Evolutionary conservation across 2,329 filamentous ascomycete genomes (phyloP).

Genomic region (Diaporthe citriasiana): DNA sequence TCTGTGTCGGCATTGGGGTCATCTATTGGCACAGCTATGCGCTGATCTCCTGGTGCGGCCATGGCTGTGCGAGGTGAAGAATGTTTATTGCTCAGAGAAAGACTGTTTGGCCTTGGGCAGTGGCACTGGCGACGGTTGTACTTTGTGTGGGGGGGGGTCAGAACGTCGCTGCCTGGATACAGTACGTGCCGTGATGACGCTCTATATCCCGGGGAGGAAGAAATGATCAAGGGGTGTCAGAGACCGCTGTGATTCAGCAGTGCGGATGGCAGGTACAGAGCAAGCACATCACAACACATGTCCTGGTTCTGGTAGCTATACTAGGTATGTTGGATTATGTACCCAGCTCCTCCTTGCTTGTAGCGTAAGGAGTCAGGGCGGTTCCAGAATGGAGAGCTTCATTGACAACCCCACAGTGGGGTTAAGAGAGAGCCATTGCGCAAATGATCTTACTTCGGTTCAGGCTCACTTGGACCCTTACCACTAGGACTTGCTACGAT

Average conservation of each 20-base stretch:
- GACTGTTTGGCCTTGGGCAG: constrained; percentile 2
- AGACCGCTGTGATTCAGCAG: not conserved
- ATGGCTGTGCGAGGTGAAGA: constrained; percentile 55
- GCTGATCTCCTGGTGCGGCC: constrained; percentile 74
- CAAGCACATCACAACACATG: not conserved
- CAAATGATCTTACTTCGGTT: constrained; percentile 29
- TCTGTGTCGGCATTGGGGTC: constrained; percentile 98
- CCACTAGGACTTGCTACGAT: too few species aligned
- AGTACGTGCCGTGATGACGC: not conserved
- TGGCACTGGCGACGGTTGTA: not conserved
- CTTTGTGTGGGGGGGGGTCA: not conserved
- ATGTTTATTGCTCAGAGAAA: not conserved
- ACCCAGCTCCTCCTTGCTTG: not conserved
- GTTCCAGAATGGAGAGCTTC: constrained; percentile 20
- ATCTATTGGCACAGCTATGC: constrained; percentile 86
- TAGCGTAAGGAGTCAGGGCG: not conserved
- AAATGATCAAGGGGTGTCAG: not conserved
- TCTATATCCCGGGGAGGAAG: not conserved
- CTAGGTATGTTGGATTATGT: not conserved
- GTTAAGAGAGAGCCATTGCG: not conserved
- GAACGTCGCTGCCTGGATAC: not conserved
- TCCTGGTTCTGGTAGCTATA: not conserved
- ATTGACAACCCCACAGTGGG: constrained; percentile 32
- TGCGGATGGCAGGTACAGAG: not conserved
- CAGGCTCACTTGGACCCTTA: not conserved